Base-by-base conservation (phyloP, 1,139 yeast species). In the Yamadazyma spencermartinsiae region DNA sequence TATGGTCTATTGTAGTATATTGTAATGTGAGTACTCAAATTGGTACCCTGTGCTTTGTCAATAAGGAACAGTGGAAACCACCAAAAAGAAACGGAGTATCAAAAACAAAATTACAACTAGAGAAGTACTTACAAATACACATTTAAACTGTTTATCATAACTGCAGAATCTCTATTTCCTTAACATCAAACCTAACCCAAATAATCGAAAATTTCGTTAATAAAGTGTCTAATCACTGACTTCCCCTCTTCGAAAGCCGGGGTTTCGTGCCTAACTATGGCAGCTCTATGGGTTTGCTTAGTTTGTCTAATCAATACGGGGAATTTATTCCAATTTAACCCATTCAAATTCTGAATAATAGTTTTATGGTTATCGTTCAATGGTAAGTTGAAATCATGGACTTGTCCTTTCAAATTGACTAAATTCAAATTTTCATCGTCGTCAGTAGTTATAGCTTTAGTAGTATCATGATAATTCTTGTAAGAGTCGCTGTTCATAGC, bases 231-330 rank as follows among this genome's bases (percentile, higher is more conserved):
- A 14, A 87, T 75, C 3, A 84, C 86, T 1, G 68, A 56, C 51
- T 79, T 75, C 0, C 96, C 96, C 57, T 87, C 95, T 24, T 65
- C 76, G 43, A 74, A 79, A 16, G 67, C 59, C 16, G 74, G 72
- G 26, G 75, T 75, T 11, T 61, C 61, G 42, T 72, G 76, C 40
- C 95, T 72, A 28, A 82, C 86, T 42, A 87, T 84, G 1, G 87
- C 82, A 2, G 92, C 95, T 2, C 95, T 88, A 54, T 87, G 96
- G 0, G 94, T 74, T 35, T 80, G 76, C 37, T 72, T 72, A 3
- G 92, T 81, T 24, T 74, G 65, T 33, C 83, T 72, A 38, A 87
- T 82, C 43, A 84, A 72, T 20, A 86, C 72, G 0, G 94, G 94
- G 53, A 57, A 83, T 56, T 85, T 87, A 24, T 65, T 59, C 95